Base-by-base conservation (phyloP, 495 filamentous ascomycete species). In the Aspergillus incahuasiensis region DNA sequence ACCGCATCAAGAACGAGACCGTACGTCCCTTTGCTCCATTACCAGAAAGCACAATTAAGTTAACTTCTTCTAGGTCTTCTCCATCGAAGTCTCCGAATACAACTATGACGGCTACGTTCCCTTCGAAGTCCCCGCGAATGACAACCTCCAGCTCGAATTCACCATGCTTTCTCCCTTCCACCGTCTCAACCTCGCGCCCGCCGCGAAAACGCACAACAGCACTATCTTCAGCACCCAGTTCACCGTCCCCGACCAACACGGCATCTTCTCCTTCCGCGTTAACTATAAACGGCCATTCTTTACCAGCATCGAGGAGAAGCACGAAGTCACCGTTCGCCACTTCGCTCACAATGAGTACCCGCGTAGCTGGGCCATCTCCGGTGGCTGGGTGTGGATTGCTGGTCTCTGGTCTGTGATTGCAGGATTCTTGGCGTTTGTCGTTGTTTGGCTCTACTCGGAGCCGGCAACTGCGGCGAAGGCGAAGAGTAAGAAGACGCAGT, bases 91-190 rank as follows among this genome's bases (percentile, higher is more conserved):
- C 35, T 95, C 94, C 7, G 91, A 97, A 67, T 96, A 89, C 68
- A 61, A 66, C 28, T 82, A 79, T 72, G 81, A 86, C 67, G 76
- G 80, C 63, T 92, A 82, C 72, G 72, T 76, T 7, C 89, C 92
- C 53, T 95, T 91, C 74, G 74, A 74, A 38, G 75, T 89, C 30
- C 85, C 89, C 51, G 56, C 75, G 3, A 71, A 66, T 49, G 94
- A 98, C 67, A 76, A 71, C 24, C 68, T 97, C 13, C 94, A 98
- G 68, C 88, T 98, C 54, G 94, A 98, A 72, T 95, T 96, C 78
- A 91, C 84, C 73, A 98, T 98, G 94, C 87, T 98, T 13, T 96
- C 92, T 6, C 94, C 95, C 60, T 97, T 95, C 84, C 88, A 97
- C 75, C 92, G 95, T n/a, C 80, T 97, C 19, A 70, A 82, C 55